Conservation (phyloP, 176 grass and related monocot species). For the Oryza meridionalis region DNA sequence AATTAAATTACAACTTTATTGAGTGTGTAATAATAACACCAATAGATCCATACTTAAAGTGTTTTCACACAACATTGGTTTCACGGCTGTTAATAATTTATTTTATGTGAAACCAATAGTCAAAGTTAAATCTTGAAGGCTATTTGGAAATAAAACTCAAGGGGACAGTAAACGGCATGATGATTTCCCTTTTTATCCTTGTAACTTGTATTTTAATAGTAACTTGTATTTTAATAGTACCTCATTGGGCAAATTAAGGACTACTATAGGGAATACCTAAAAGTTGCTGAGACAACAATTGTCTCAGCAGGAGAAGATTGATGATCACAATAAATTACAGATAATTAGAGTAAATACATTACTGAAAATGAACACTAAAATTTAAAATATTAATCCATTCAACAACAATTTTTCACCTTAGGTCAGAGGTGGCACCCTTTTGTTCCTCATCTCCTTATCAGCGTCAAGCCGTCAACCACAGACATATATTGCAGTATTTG, state of each 20-base stretch:
- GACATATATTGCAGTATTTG: not conserved
- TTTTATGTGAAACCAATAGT: not conserved
- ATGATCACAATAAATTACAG: conserved; percentile 4
- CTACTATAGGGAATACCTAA: conserved; percentile 4
- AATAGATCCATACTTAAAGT: not conserved
- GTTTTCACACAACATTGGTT: not conserved
- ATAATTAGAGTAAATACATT: conserved; percentile 16
- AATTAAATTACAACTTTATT: not conserved
- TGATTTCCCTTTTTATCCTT: not conserved
- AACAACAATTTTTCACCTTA: conserved; percentile 38
- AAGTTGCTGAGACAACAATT: conserved; percentile 18
- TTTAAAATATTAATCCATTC: not conserved
- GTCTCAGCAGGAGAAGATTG: not conserved
- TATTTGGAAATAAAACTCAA: not conserved
- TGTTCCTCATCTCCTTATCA: conserved; percentile 21
- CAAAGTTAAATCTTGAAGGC: not conserved
- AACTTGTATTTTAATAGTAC: not conserved
- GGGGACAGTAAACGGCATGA: not conserved
- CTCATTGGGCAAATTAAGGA: conserved; percentile 6
- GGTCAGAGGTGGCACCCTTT: not conserved
- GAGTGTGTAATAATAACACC: not conserved
- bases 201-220: not conserved
- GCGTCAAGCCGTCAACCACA: conserved; percentile 1
- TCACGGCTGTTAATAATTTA: not conserved
- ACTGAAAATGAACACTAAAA: not conserved